A percentile compares a stretch with the other conserved stretches of the same genome.
These are phyloP conservation scores for Umbilicaria muhlenbergii DNA, from an alignment of 495 filamentous ascomycete species.

Conservation along the genomic window DNA sequence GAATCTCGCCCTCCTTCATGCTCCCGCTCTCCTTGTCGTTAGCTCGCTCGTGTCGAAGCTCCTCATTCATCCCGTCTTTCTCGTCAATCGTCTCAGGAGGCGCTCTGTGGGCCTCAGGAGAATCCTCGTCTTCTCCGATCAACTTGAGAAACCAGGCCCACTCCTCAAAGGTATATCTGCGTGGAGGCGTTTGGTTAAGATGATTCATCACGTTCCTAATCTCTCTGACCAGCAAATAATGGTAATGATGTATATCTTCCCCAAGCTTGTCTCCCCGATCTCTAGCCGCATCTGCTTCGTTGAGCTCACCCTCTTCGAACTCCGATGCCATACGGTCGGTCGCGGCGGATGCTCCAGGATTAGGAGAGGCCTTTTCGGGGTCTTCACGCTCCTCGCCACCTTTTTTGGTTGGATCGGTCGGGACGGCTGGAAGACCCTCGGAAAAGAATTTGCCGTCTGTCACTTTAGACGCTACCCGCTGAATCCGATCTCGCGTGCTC, in stretches of 20 bases:
- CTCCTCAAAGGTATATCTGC: constrained; percentile 62
- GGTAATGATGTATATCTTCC: constrained; percentile 42
- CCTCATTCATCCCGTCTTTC: constrained; percentile 5
- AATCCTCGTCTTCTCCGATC: constrained; percentile 51
- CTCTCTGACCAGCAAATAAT: constrained; percentile 50
- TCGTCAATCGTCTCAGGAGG: constrained; percentile 6
- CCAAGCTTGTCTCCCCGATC: constrained; percentile 27
- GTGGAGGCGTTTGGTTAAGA: constrained; percentile 38
- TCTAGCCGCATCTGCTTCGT: constrained; percentile 22
- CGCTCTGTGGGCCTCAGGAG: constrained; percentile 12
- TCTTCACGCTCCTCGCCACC: neutral
- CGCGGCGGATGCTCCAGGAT: neutral
- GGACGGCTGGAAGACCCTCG: constrained; percentile 2
- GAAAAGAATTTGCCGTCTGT: neutral
- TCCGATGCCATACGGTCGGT: constrained; percentile 17
- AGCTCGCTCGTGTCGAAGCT: constrained; percentile 13
- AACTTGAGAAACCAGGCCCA: constrained; percentile 71
- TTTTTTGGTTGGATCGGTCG: constrained; percentile 2
- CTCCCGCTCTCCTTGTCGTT: constrained; percentile 21
- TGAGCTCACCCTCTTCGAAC: constrained; percentile 24
- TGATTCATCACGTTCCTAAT: constrained; percentile 51
- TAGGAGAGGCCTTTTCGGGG: neutral
- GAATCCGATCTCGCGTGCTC: constrained; percentile 6
- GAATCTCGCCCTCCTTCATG: constrained; percentile 9
- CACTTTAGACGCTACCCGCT: constrained; percentile 4